These are phyloP conservation scores for Xylaria hypoxylon DNA, from an alignment of 2,329 filamentous ascomycete genomes.

Conservation along the genomic window DNA sequence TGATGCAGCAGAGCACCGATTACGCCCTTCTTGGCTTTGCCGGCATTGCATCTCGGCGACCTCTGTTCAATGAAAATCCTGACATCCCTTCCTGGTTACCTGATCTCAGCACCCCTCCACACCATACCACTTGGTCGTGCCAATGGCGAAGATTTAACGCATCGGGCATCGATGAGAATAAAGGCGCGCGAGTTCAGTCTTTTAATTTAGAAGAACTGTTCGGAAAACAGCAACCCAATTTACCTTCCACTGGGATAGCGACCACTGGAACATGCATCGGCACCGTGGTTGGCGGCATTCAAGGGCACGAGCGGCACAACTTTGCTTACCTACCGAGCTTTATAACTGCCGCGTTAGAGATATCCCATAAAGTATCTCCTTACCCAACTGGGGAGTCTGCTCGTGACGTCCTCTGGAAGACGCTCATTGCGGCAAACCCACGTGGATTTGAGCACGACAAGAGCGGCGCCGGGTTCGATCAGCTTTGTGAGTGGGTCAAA, in stretches of 20 bases:
- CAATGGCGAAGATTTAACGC: constrained; percentile 4
- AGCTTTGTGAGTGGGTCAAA: constrained; percentile 11
- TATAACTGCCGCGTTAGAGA: neutral
- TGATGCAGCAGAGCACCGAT: constrained; percentile 2
- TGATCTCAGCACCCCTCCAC: constrained; percentile 3
- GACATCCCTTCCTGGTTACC: constrained; percentile 5
- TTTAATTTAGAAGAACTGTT: neutral
- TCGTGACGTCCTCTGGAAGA: constrained; percentile 10
- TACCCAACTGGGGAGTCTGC: constrained; percentile 5
- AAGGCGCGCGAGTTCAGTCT: neutral
- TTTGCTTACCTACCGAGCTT: constrained; percentile 2
- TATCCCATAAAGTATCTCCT: neutral
- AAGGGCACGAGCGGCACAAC: neutral
- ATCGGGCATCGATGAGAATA: neutral
- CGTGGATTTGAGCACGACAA: neutral
- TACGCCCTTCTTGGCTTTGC: constrained; percentile 10
- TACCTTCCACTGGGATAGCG: neutral
- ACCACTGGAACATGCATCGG: neutral
- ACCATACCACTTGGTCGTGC: neutral
- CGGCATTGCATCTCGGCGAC: constrained; percentile 2
- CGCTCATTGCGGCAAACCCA: constrained; percentile 12
- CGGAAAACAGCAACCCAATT: neutral
- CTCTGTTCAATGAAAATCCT: neutral
- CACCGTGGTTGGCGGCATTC: neutral
- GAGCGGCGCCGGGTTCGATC: neutral